A percentile compares a stretch with the other conserved stretches of the same genome.
Evolutionary conservation across 371 early-diverging fungal species (phyloP).

Genomic region (Rhizopus delemar): DNA sequence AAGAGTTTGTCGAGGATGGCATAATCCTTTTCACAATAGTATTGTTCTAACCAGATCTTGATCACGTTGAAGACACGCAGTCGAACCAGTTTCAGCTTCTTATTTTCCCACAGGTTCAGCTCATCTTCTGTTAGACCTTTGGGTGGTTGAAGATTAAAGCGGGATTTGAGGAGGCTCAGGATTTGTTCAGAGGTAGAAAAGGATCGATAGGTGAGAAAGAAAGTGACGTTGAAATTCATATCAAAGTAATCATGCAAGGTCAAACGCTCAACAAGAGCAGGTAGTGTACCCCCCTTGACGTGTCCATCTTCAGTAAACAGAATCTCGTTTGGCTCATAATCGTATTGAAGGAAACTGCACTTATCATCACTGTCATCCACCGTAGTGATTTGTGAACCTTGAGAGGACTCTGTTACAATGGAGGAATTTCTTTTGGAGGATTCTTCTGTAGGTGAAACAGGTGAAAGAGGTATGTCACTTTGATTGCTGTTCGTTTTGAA

Average conservation of each 20-base stretch:
- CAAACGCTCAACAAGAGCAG: slow-evolving; percentile 82
- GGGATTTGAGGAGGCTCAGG: slow-evolving; percentile 63
- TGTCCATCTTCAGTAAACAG: slow-evolving; percentile 80
- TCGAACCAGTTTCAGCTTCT: slow-evolving; percentile 83
- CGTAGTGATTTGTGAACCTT: slow-evolving; percentile 9
- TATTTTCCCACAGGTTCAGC: slow-evolving; percentile 73
- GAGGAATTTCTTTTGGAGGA: not conserved
- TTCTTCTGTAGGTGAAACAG: not conserved
- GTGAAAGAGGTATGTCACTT: not conserved
- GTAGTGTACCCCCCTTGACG: slow-evolving; percentile 89
- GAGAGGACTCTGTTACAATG: not conserved
- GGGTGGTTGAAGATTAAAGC: slow-evolving; percentile 80
- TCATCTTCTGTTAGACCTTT: slow-evolving; percentile 63
- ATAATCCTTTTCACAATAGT: slow-evolving; percentile 74
- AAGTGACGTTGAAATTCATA: slow-evolving; percentile 75
- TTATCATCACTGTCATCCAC: slow-evolving; percentile 17
- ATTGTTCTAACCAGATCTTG: slow-evolving; percentile 88
- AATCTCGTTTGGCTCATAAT: slow-evolving; percentile 62
- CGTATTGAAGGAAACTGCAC: slow-evolving; percentile 33
- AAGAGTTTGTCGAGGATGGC: slow-evolving; percentile 69
- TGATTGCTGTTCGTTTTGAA: not conserved
- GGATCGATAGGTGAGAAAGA: slow-evolving; percentile 88
- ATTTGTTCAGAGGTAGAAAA: slow-evolving; percentile 81
- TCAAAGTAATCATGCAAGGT: slow-evolving; percentile 83
- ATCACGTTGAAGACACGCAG: slow-evolving; percentile 88